Conservation (phyloP, 768 basidiomycete species). For the Guyanaporus albipodus region DNA sequence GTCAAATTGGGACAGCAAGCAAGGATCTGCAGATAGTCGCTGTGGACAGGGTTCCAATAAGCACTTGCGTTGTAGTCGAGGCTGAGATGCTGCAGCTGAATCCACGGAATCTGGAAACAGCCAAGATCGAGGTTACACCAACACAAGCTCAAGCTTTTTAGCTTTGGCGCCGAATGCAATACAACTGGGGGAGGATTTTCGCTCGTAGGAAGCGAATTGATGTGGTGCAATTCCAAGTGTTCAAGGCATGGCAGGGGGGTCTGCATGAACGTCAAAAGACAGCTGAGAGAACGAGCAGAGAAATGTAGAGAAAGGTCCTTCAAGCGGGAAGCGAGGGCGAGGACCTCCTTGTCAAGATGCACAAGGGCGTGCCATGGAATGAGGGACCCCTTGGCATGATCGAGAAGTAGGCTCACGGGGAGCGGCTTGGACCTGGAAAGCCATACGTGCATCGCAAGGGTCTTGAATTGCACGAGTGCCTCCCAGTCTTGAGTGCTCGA, state of each 20-base stretch:
- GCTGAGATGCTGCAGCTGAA: conserved; percentile 24
- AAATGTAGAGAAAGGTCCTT: conserved; percentile 19
- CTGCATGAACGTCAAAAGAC: conserved; percentile 28
- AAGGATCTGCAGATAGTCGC: conserved; percentile 25
- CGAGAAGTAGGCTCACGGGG: conserved; percentile 24
- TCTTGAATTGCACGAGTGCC: conserved; percentile 23
- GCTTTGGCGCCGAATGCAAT: conserved; percentile 25
- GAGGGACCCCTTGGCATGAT: conserved; percentile 19
- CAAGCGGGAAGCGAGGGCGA: conserved; percentile 21
- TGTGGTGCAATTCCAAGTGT: conserved; percentile 26
- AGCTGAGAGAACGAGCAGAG: conserved; percentile 23
- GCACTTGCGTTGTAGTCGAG: conserved; percentile 28
- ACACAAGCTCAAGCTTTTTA: conserved; percentile 26
- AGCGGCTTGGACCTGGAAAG: conserved; percentile 29
- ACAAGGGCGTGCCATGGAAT: conserved; percentile 28
- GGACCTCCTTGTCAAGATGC: conserved; percentile 28
- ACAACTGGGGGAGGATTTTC: conserved; percentile 25
- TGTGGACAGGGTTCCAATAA: conserved; percentile 29
- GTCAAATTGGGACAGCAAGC: conserved; percentile 25
- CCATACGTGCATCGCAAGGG: conserved; percentile 28
- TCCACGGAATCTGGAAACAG: conserved; percentile 27
- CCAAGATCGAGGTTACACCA: conserved; percentile 28
- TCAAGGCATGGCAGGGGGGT: conserved; percentile 20
- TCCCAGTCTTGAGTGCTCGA: conserved; percentile 21
- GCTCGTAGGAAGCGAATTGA: conserved; percentile 21